Conservation (phyloP, 805 yeast species). For the Yarrowia yakushimensis region DNA sequence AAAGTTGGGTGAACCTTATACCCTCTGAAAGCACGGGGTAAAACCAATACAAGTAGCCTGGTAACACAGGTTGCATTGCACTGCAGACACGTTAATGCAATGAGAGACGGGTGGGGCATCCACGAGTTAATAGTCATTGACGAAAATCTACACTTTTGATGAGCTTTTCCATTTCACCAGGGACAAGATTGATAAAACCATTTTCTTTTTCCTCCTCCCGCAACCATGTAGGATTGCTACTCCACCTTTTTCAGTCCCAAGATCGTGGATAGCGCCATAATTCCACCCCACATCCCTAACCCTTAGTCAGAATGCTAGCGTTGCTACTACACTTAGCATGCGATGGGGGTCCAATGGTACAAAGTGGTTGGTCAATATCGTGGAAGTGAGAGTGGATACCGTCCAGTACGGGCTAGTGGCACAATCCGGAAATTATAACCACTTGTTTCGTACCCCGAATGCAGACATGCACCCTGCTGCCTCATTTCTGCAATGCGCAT, state of each 20-base stretch:
- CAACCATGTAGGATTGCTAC: not conserved
- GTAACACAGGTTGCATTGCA: constrained; percentile 20
- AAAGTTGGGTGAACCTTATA: not conserved
- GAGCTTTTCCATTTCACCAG: no score
- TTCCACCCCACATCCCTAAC: constrained; percentile 15
- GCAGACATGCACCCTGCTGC: not conserved
- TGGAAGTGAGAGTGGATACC: not conserved
- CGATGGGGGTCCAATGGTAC: not conserved
- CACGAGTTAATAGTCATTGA: not conserved
- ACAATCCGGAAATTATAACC: constrained; percentile 6
- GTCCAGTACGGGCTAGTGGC: not conserved
- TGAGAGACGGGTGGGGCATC: not conserved
- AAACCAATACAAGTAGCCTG: constrained; percentile 16
- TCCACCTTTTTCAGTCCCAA: not conserved
- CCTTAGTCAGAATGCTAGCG: not conserved
- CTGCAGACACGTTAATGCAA: constrained; percentile 7
- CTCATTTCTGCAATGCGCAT: constrained; percentile 4
- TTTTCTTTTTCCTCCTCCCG: not conserved
- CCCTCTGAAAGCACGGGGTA: constrained; percentile 7
- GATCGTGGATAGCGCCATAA: not conserved
- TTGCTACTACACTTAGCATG: not conserved
- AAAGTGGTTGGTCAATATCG: not conserved
- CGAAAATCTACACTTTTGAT: no score
- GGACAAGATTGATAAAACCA: no score
- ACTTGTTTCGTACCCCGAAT: constrained; percentile 10